Evolutionary conservation across 306 rosid genomes (phyloP).

Genomic region (Begonia fuchsioides): DNA sequence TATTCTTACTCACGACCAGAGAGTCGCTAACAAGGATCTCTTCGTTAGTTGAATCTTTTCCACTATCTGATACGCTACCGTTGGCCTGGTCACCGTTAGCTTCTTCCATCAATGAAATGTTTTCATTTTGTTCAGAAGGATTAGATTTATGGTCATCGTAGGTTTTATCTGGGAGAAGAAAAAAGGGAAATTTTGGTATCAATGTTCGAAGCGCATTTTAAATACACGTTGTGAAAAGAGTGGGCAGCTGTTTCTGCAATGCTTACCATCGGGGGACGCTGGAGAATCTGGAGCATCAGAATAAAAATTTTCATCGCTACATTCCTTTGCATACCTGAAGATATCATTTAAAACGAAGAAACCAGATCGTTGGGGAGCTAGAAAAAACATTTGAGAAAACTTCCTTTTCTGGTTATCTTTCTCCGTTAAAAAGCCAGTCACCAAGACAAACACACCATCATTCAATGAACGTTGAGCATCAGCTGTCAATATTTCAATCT

Average conservation of each 20-base stretch:
- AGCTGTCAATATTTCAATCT: conserved; percentile 40
- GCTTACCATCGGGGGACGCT: conserved; percentile 28
- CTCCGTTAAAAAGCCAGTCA: conserved; percentile 55
- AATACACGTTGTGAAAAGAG: neutral
- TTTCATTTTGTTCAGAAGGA: conserved; percentile 19
- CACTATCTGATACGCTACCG: conserved; percentile 20
- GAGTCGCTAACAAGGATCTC: conserved; percentile 19
- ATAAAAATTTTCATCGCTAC: conserved; percentile 15
- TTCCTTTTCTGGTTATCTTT: conserved; percentile 29
- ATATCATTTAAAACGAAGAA: conserved; percentile 61
- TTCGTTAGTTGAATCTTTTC: conserved; percentile 23
- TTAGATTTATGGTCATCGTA: conserved; percentile 17
- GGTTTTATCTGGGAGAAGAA: conserved; percentile 13
- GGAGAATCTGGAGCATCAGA: conserved; percentile 16
- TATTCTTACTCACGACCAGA: conserved; percentile 25
- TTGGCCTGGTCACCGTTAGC: conserved; percentile 18
- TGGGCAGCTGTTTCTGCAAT: neutral
- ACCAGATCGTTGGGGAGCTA: conserved; percentile 57
- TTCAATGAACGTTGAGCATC: conserved; percentile 51
- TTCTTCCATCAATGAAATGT: conserved; percentile 20
- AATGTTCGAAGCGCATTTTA: neutral
- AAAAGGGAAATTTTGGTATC: neutral
- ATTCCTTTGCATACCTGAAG: conserved; percentile 42
- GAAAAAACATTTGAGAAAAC: conserved; percentile 57
- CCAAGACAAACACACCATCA: conserved; percentile 52